Base-by-base conservation (phyloP, 331 rosid species). In the Quercus phellos region DNA sequence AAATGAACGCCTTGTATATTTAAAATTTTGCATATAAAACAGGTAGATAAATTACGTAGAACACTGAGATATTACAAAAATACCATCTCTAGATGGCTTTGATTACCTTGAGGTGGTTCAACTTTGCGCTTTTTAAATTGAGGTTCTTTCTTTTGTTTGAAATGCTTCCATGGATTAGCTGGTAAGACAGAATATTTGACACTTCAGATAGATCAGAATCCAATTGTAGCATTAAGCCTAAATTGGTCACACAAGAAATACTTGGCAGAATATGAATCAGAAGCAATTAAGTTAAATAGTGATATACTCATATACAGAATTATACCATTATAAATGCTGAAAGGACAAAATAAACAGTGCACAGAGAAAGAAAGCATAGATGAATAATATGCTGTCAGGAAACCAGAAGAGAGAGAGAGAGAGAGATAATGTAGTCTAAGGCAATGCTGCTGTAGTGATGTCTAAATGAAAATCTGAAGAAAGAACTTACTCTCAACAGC, bases 111-210 rank as follows among this genome's bases (percentile, higher is more conserved):
- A 85, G 86, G 85, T 73, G 86, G 84, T 78, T 90, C 98, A 59
- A 74, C 87, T 89, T 87, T 95, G 84, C 86, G 90, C 86, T 91
- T 93, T 88, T 90, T 95, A 27, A 82, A 80, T 51, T 88, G 89
- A 73, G 92, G 88, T 74, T 95, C 98, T 84, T 89, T 95, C 88
- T 91, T 95, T 70, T 81, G 86, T 84, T 70, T 87, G 84, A 24
- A 87, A 78, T 72, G 82, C 85, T 86, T 95, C 98, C 99, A 80
- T 2, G 94, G 6, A 79, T 88, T 90, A 81, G 88, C 99, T 95
- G 86, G 79, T 85, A 82, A 87, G 21, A 76, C 74, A 50, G 79
- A 84, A 75, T 12, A 81, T 70, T 81, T 77, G 77, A 78, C 66
- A 67, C 70, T 30, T 72, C 56, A 73, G 60, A 72, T 51, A 75